phyloP scores from a whole-genome alignment of 139 green algal species.

The Picochlorum sp. region DNA sequence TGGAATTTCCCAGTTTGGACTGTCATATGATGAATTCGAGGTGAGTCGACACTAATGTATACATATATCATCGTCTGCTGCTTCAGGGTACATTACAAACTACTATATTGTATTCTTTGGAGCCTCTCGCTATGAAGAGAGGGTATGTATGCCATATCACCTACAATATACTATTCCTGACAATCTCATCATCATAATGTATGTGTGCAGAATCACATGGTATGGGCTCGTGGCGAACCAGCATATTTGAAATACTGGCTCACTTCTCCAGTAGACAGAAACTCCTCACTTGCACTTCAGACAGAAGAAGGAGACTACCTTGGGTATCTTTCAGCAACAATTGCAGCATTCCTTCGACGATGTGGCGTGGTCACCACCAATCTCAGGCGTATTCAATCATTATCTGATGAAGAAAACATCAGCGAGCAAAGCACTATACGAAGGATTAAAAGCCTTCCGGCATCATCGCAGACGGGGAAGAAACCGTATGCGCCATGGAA shows the following conservation, averaged over 20 bases:
- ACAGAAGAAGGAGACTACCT: constrained; percentile 15
- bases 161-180: background rate
- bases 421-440: background rate
- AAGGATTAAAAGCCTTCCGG: background rate
- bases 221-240: constrained; percentile 27
- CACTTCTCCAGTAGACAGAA: constrained; percentile 13
- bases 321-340: background rate
- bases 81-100: constrained; percentile 11
- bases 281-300: constrained; percentile 14
- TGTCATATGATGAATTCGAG: constrained; percentile 25
- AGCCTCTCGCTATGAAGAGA: constrained; percentile 21
- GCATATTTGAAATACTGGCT: constrained; percentile 31
- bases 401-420: background rate
- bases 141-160: constrained; percentile 4
- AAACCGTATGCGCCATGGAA: background rate
- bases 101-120: constrained; percentile 21
- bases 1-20: constrained; percentile 14
- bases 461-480: background rate
- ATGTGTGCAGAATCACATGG: constrained; percentile 27
- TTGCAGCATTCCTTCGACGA: constrained; percentile 5
- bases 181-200: background rate
- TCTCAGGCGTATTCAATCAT: background rate
- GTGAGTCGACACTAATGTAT: constrained; percentile 2
- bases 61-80: background rate
- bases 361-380: background rate